Evolutionary conservation across 2,329 filamentous ascomycete genomes (phyloP), one percentile per base, ranked within the genome.

Genomic region (Trichophyton equinum): DNA sequence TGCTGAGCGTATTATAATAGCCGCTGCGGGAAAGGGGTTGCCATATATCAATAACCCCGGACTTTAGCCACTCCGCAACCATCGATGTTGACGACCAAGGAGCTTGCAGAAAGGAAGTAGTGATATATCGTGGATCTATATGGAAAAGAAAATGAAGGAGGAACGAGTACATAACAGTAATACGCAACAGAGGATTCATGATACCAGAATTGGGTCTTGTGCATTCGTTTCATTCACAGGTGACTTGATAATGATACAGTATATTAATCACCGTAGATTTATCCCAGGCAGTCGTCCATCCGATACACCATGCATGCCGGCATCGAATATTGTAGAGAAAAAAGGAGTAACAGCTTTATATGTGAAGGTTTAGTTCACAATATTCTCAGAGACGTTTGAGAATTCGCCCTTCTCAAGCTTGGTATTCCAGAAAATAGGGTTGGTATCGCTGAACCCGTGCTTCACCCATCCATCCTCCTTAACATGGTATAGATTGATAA

Each of bases 381-480:
- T 53, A 30, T 15, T 53, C 49, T 53, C 49, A 62, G 89, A 95
- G 60, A 96, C 91, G 74, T 96, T 96, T 65, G 87, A 92, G 76
- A 99, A 99, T 80, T 99, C 94, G 75, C 91, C 91, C 84, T 95
- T 95, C 75, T 96, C 88, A 71, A 99, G 78, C 85, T 99, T 99
- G 57, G 91, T 96, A 82, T 95, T 88, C 94, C 94, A 99, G 86
- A 99, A 99, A 73, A 97, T 95, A 51, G 92, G 92, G 81, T 97
- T 96, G 68, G 92, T 97, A 76, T 99, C 94, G 68, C 81, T 91
- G 82, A 99, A 99, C 64, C 94, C 94, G 73, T 97, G 92, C 83
- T 95, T 96, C 71, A 95, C 91, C 94, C 94, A 99, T 69, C 94
- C 94, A 65, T 91, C 87, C 80, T 99, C 92, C 85, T 96, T 96